phyloP scores from a whole-genome alignment of 208 protist genomes.

The Vickermania spadyakhi region DNA sequence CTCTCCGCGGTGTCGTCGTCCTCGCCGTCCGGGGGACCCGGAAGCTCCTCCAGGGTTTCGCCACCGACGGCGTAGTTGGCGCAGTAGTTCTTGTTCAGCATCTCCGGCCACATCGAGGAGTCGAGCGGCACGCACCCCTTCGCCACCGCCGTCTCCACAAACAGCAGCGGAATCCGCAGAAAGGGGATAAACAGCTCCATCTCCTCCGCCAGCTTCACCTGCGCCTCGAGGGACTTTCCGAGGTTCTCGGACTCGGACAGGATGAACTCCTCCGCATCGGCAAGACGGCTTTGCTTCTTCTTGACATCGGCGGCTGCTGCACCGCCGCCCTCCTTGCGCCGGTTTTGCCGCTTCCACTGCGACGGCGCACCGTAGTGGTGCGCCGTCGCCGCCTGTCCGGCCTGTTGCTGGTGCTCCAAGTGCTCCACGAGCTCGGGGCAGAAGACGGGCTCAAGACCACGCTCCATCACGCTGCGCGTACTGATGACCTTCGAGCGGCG shows the following conservation, averaged over 20 bases:
- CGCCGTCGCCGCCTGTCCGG: background rate
- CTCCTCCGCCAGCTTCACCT: slow-evolving; percentile 23
- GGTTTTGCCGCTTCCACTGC: slow-evolving; percentile 1
- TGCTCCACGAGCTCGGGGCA: slow-evolving; percentile 2
- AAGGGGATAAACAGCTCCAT: slow-evolving; percentile 35
- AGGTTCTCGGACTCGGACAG: slow-evolving; percentile 26
- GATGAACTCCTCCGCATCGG: slow-evolving; percentile 30
- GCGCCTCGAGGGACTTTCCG: slow-evolving; percentile 18
- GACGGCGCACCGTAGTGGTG: background rate
- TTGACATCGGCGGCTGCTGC: background rate
- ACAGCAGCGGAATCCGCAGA: slow-evolving; percentile 27
- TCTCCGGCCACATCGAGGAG: background rate
- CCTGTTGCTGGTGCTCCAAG: background rate
- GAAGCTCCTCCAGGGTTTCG: background rate
- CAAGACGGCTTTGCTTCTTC: slow-evolving; percentile 24
- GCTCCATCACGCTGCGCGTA: slow-evolving; percentile 22
- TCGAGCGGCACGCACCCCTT: slow-evolving; percentile 2
- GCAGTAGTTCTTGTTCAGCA: slow-evolving; percentile 2
- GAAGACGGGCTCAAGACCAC: slow-evolving; percentile 18
- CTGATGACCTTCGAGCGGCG: slow-evolving; percentile 25
- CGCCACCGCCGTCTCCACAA: slow-evolving; percentile 1
- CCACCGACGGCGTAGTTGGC: background rate
- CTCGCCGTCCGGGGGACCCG: background rate
- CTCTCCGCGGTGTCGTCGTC: background rate
- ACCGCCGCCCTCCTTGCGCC: background rate